These are phyloP conservation scores for Dictyostelium capitatum DNA, from an alignment of 78 protist species.

Conservation along the genomic window DNA sequence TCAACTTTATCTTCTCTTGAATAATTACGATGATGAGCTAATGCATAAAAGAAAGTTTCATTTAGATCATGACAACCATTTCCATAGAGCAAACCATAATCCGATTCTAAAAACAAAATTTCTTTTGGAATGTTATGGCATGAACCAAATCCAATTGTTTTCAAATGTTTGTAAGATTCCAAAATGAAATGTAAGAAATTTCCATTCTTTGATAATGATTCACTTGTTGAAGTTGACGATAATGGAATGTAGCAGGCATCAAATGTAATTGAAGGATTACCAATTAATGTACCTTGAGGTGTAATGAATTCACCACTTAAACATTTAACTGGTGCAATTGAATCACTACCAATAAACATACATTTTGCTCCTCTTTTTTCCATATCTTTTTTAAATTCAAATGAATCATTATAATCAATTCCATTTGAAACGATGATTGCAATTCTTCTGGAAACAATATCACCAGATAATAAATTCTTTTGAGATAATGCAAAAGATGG, in stretches of 20 bases:
- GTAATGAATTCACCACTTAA: neutral
- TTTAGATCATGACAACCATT: neutral
- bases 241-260: constrained; percentile 6
- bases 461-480: neutral
- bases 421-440: neutral
- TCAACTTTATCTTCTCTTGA: neutral
- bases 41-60: neutral
- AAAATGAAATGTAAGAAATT: neutral
- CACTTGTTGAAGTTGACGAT: neutral
- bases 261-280: neutral
- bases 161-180: neutral
- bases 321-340: neutral
- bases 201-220: neutral
- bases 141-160: neutral
- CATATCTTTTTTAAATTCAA: neutral
- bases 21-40: neutral
- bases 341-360: neutral
- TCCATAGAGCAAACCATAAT: neutral
- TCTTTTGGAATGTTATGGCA: neutral
- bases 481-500: constrained; percentile 16
- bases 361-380: neutral
- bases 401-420: neutral
- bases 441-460: neutral
- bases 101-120: neutral
- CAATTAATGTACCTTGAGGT: neutral